A percentile compares a stretch with the other conserved stretches of the same genome.
phyloP scores from a whole-genome alignment of 306 rosid genomes.

The Dryas alaskensis region DNA sequence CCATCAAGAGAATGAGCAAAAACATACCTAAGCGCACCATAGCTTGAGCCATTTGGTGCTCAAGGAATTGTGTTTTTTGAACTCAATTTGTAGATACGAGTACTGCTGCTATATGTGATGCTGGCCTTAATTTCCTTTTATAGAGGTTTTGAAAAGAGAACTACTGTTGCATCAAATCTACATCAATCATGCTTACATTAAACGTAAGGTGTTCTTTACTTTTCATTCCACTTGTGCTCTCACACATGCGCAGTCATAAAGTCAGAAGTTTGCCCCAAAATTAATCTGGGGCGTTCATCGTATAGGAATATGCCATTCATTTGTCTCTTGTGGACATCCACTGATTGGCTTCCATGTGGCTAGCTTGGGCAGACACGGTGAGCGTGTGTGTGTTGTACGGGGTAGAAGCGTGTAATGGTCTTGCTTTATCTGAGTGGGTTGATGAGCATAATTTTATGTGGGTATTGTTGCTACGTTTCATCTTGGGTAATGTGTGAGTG shows the following conservation, averaged over 20 bases:
- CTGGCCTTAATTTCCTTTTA: constrained; percentile 4
- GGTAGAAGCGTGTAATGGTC: no score
- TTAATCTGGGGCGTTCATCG: neutral
- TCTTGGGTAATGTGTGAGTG: no score
- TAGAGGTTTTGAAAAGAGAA: neutral
- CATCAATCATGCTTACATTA: neutral
- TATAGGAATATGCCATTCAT: no score
- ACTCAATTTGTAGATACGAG: neutral
- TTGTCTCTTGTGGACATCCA: no score
- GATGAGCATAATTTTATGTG: no score
- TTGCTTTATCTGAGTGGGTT: no score
- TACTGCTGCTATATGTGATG: neutral
- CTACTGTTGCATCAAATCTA: neutral
- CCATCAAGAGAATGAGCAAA: constrained; percentile 18
- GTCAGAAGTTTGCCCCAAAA: neutral
- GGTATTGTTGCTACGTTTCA: no score
- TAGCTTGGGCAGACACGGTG: no score
- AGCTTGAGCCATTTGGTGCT: constrained; percentile 16
- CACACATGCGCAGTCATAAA: constrained; percentile 5
- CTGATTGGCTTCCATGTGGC: no score
- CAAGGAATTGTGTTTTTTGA: neutral
- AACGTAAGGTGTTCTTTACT: neutral
- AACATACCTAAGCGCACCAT: constrained; percentile 11
- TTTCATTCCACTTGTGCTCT: neutral
- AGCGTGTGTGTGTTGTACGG: no score